Conservation (phyloP, 164 flowering plant genomes). For the Kalanchoe fedtschenkoi region DNA sequence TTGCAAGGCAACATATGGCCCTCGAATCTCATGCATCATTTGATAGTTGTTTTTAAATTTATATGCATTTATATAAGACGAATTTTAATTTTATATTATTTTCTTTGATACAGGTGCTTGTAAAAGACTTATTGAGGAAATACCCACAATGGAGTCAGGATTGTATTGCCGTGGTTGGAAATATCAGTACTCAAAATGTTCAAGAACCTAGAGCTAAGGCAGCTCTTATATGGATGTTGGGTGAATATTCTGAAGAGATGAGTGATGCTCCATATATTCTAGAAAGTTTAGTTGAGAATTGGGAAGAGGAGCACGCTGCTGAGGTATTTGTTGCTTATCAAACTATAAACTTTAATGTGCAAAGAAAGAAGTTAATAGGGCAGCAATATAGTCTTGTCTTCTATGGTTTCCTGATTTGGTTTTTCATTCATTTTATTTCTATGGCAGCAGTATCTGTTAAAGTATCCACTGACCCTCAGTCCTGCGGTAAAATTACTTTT, state of each 20-base stretch:
- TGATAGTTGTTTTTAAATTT: background rate
- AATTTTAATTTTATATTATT: background rate
- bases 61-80: background rate
- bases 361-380: background rate
- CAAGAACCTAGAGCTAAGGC: conserved; percentile 97
- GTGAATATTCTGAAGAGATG: conserved; percentile 97
- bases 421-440: background rate
- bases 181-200: conserved; percentile 83
- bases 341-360: background rate
- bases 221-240: conserved; percentile 99
- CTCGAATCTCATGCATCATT: background rate
- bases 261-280: conserved; percentile 84
- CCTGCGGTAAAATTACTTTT: conserved; percentile 5
- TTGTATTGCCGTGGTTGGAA: conserved; percentile 98
- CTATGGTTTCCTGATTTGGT: background rate
- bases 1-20: background rate
- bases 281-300: conserved; percentile 74
- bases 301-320: conserved; percentile 93
- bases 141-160: conserved; percentile 99
- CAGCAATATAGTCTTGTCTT: background rate
- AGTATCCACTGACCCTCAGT: background rate
- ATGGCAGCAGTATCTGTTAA: background rate
- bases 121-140: conserved; percentile 90
- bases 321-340: conserved; percentile 40
- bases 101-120: conserved; percentile 57